phyloP scores from a whole-genome alignment of 805 yeast genomes.

The Lipomyces chichibuensis region DNA sequence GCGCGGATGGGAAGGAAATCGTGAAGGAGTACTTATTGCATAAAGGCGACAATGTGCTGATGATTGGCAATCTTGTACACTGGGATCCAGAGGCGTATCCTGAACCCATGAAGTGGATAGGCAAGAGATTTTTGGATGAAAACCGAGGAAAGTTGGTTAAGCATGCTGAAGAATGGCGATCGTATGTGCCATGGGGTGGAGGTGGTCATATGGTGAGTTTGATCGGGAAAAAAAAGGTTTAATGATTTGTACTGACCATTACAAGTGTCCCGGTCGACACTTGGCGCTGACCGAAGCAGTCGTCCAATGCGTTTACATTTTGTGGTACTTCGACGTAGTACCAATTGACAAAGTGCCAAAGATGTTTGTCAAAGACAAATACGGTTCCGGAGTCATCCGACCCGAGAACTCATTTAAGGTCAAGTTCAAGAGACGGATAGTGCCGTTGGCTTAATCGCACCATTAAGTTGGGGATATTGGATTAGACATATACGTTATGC shows the following conservation, averaged over 20 bases:
- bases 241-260: neutral
- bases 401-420: slow-evolving; percentile 11
- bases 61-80: slow-evolving; percentile 25
- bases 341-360: slow-evolving; percentile 12
- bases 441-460: neutral
- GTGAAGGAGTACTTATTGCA: slow-evolving; percentile 15
- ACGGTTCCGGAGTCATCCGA: slow-evolving; percentile 20
- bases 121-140: slow-evolving; percentile 23
- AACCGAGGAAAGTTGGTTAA: slow-evolving; percentile 5
- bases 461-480: neutral
- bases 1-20: neutral
- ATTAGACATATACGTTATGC: too few relatives aligned
- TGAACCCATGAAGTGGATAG: slow-evolving; percentile 29
- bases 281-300: slow-evolving; percentile 29
- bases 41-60: slow-evolving; percentile 23
- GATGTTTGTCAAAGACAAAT: slow-evolving; percentile 9
- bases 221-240: neutral
- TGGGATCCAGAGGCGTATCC: slow-evolving; percentile 30
- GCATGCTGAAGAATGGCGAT: slow-evolving; percentile 12
- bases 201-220: slow-evolving; percentile 11
- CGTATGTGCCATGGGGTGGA: slow-evolving; percentile 24
- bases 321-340: slow-evolving; percentile 28
- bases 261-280: slow-evolving; percentile 30
- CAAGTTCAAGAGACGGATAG: slow-evolving; percentile 9
- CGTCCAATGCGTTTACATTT: slow-evolving; percentile 22